Evolutionary conservation across 805 yeast genomes (phyloP), one percentile per base, ranked within the genome.

Genomic region (Wickerhamomyces bisporus): DNA sequence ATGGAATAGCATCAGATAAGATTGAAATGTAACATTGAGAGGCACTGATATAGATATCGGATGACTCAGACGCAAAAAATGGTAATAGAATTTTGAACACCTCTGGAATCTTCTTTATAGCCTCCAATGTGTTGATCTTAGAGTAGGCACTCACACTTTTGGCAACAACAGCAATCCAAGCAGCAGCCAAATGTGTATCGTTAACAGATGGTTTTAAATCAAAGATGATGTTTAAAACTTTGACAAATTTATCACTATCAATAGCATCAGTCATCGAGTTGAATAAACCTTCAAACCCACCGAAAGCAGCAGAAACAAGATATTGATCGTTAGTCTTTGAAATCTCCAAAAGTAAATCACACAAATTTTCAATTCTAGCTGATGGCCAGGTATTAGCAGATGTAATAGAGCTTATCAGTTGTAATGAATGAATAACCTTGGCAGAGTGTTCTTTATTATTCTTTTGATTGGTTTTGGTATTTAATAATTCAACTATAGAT

Each of bases 161-260:
- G 8, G 96, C 93, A 32, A 91, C 75, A 16, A 89, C 95, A 2
- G 97, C 96, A 30, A 88, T 72, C 98, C 98, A 93, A 11, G 96
- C 76, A 12, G 95, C 96, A 2, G 91, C 87, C 48, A 93, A 71
- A 58, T 87, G 89, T 23, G 81, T 70, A 55, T 93, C 98, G 49
- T 81, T 83, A 17, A 75, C 58, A 1, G 95, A 71, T 5, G 98
- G 98, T 48, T 79, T 81, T 54, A 89, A 69, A 43, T 83, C 84
- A 49, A 86, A 75, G 31, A 93, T 77, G 32, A 85, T 74, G 49
- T 82, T 77, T 42, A 87, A 64, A 10, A 87, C 79, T 38, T 67
- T 73, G 11, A 71, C 57, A 48, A 83, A 81, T 48, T 77, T 81
- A 28, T 79, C 83, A 23, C 75, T 70, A 43, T 84, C 83, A 26